A percentile compares a stretch with the other conserved stretches of the same genome.
Conservation (phyloP, 441 rosid genomes). For the Capsella rubella region DNA sequence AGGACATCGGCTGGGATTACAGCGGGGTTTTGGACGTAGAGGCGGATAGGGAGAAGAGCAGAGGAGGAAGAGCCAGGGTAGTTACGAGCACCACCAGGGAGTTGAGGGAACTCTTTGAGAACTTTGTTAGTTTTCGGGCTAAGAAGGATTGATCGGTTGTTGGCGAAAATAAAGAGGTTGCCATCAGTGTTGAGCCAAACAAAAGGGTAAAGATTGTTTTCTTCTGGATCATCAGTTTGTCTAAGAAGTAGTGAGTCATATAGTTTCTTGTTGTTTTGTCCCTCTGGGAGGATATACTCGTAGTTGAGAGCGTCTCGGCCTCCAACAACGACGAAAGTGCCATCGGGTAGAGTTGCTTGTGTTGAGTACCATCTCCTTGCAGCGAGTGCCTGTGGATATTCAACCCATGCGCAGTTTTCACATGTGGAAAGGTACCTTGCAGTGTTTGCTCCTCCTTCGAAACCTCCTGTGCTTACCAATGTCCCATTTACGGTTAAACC, state of each 20-base stretch:
- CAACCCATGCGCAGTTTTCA: slow-evolving; percentile 50
- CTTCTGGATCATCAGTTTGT: slow-evolving; percentile 56
- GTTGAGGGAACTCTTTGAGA: slow-evolving; percentile 54
- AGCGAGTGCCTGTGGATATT: slow-evolving; percentile 50
- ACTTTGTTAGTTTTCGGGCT: slow-evolving; percentile 52
- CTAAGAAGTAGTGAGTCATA: slow-evolving; percentile 52
- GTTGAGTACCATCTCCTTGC: slow-evolving; percentile 68
- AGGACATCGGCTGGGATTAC: slow-evolving; percentile 43
- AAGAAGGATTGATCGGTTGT: slow-evolving; percentile 64
- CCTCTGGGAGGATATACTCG: slow-evolving; percentile 53
- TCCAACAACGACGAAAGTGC: slow-evolving; percentile 57
- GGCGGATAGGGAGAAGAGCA: slow-evolving; percentile 59
- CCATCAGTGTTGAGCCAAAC: slow-evolving; percentile 63
- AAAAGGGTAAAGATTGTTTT: slow-evolving; percentile 75
- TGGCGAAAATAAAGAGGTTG: slow-evolving; percentile 64
- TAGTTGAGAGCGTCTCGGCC: slow-evolving; percentile 62
- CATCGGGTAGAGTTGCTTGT: slow-evolving; percentile 63
- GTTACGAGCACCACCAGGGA: slow-evolving; percentile 60
- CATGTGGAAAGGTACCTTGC: slow-evolving; percentile 54
- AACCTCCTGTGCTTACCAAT: slow-evolving; percentile 68
- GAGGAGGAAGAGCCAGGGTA: slow-evolving; percentile 71
- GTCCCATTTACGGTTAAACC: slow-evolving; percentile 53
- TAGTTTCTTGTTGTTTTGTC: slow-evolving; percentile 41
- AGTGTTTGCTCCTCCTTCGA: slow-evolving; percentile 55
- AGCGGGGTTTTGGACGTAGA: slow-evolving; percentile 36